Conservation (phyloP, 331 rosid species). For the Rosa hybrid region DNA sequence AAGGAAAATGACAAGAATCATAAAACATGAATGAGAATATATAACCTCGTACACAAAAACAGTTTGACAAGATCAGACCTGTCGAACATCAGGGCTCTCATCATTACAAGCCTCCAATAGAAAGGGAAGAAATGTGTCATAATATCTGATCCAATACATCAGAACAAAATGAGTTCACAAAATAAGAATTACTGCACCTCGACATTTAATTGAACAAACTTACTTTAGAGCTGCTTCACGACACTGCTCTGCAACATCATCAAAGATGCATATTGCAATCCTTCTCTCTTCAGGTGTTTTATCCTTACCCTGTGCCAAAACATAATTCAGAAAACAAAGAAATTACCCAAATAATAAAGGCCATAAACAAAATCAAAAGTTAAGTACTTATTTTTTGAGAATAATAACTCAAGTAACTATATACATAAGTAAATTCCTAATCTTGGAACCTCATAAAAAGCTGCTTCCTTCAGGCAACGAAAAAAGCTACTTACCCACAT, state of each 20-base stretch:
- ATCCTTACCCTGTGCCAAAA: conserved; percentile 73
- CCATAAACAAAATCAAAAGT: not conserved
- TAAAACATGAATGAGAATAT: conserved; percentile 16
- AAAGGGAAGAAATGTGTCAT: conserved; percentile 91
- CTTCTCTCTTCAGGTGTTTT: conserved; percentile 97
- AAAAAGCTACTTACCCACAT: conserved; percentile 91
- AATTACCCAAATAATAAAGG: conserved; percentile 10
- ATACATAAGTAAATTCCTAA: not conserved
- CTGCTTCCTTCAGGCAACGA: not conserved
- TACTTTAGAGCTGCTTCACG: conserved; percentile 93
- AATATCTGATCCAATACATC: conserved; percentile 65
- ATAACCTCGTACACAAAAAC: not conserved
- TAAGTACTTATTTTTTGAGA: not conserved
- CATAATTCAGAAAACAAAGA: not conserved
- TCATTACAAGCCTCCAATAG: conserved; percentile 97
- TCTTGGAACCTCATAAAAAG: not conserved
- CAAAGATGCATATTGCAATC: conserved; percentile 96
- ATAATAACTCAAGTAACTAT: not conserved
- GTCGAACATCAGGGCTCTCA: conserved; percentile 91
- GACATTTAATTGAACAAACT: conserved; percentile 14
- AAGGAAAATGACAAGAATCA: conserved; percentile 18
- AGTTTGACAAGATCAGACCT: conserved; percentile 54
- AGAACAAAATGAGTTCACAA: conserved; percentile 14
- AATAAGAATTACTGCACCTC: not conserved
- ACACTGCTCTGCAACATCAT: conserved; percentile 96